These are phyloP conservation scores for Mycosarcoma mackinlayi DNA, from an alignment of 1,284 basidiomycete species.

Conservation along the genomic window DNA sequence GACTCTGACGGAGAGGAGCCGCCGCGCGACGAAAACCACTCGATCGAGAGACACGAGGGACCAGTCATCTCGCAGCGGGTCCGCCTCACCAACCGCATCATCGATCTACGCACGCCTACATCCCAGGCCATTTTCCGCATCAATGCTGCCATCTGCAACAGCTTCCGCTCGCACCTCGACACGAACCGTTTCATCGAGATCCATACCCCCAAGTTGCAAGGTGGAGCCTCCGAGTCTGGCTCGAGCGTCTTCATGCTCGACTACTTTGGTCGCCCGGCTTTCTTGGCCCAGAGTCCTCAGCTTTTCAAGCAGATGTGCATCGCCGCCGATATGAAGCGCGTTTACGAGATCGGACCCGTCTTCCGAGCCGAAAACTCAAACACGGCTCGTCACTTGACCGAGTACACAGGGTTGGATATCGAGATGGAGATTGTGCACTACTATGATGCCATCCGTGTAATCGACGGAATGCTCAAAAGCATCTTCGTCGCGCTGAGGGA, in stretches of 20 bases:
- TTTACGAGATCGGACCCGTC: conserved; percentile 66
- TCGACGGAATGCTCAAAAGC: conserved; percentile 63
- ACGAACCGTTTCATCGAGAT: conserved; percentile 59
- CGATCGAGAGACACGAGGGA: conserved; percentile 32
- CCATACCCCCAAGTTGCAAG: conserved; percentile 65
- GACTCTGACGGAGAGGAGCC: conserved; percentile 24
- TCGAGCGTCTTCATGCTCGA: conserved; percentile 63
- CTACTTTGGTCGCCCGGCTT: conserved; percentile 65
- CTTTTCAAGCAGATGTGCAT: conserved; percentile 67
- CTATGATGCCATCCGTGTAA: conserved; percentile 62
- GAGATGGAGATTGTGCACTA: conserved; percentile 66
- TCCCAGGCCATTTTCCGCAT: conserved; percentile 63
- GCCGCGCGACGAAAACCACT: conserved; percentile 35
- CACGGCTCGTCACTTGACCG: conserved; percentile 64
- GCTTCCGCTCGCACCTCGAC: conserved; percentile 60
- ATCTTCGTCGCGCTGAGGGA: conserved; percentile 54
- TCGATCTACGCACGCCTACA: conserved; percentile 63
- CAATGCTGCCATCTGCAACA: conserved; percentile 59
- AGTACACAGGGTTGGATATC: conserved; percentile 65
- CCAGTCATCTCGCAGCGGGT: conserved; percentile 57
- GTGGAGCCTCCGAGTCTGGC: conserved; percentile 63
- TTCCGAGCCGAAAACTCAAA: conserved; percentile 67
- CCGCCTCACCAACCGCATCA: conserved; percentile 61
- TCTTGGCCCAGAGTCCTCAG: conserved; percentile 63
- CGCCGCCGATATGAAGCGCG: conserved; percentile 60